Evolutionary conservation across 331 rosid species (phyloP), one percentile per base, ranked within the genome.

Genomic region (Malus hybrid): DNA sequence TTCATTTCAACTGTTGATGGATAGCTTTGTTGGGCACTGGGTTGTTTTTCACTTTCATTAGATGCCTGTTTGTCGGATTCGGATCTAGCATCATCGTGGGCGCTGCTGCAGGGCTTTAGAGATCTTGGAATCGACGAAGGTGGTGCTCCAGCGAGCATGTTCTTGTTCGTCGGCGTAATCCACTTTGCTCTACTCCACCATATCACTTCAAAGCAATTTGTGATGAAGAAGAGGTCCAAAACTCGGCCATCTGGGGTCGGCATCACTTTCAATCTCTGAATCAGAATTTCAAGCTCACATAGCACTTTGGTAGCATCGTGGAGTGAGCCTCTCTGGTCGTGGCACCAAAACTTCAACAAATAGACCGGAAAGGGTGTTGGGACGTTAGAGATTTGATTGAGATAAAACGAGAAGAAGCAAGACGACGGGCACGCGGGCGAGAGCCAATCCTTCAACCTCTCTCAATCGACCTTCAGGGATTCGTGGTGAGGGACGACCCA

Each of bases 171-270:
- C n/a, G n/a, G n/a, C n/a, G n/a, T n/a, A n/a, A n/a, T n/a, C n/a
- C n/a, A n/a, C n/a, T n/a, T n/a, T n/a, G n/a, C n/a, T n/a, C n/a
- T n/a, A n/a, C n/a, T n/a, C n/a, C n/a, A n/a, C n/a, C n/a, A n/a
- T n/a, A n/a, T n/a, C n/a, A n/a, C n/a, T n/a, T n/a, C n/a, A n/a
- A 92, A 66, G 80, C 83, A 87, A 77, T 92, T 96, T 0, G 93
- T 92, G 81, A 92, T 84, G 83, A 92, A 90, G 88, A 92, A 90
- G 75, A 92, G 71, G 74, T 90, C 92, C 57, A 92, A 82, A 68
- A 86, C 97, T 86, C 87, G 86, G 70, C 96, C 96, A 80, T 90
- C 97, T 1, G 97, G 97, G 7, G 97, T 90, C 20, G 96, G 92
- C 97, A 92, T 92, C 80, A 83, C 93, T 82, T 92, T 92, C 24